These are phyloP conservation scores for Dacryopinax primogenitus DNA, from an alignment of 768 basidiomycete genomes.

Conservation along the genomic window DNA sequence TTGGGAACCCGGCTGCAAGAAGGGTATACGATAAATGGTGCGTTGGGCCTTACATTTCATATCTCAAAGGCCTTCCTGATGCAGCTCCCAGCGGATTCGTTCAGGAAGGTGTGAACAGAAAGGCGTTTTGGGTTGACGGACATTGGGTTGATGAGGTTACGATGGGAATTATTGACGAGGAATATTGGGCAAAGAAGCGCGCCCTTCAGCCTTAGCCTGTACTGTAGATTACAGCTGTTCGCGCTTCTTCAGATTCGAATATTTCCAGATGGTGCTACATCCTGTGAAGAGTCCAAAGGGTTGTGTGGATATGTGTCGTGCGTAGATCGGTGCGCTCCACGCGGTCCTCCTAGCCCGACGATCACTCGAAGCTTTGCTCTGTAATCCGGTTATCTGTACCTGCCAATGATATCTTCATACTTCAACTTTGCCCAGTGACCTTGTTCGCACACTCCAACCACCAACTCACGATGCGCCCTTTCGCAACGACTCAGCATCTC, in stretches of 20 bases:
- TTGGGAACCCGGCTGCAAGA: conserved; percentile 32
- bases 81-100: background rate
- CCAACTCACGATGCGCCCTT: background rate
- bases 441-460: background rate
- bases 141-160: background rate
- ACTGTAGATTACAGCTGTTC: too few species aligned
- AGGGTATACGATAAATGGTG: conserved; percentile 34
- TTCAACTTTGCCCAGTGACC: background rate
- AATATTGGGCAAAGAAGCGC: background rate
- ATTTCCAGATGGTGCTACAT: too few species aligned
- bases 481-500: background rate
- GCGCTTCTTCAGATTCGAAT: too few species aligned
- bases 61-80: background rate
- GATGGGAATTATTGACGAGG: background rate
- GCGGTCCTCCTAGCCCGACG: too few species aligned
- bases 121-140: background rate
- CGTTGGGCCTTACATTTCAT: conserved; percentile 17
- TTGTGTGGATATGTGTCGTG: too few species aligned
- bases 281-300: too few species aligned
- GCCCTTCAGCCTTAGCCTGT: too few species aligned
- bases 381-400: too few species aligned
- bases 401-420: too few species aligned
- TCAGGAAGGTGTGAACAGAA: background rate
- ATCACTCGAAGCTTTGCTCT: too few species aligned
- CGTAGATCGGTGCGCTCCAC: too few species aligned